Evolutionary conservation across 495 filamentous ascomycete genomes (phyloP), one percentile per base, ranked within the genome.

Genomic region (Beverwykella pulmonaria): DNA sequence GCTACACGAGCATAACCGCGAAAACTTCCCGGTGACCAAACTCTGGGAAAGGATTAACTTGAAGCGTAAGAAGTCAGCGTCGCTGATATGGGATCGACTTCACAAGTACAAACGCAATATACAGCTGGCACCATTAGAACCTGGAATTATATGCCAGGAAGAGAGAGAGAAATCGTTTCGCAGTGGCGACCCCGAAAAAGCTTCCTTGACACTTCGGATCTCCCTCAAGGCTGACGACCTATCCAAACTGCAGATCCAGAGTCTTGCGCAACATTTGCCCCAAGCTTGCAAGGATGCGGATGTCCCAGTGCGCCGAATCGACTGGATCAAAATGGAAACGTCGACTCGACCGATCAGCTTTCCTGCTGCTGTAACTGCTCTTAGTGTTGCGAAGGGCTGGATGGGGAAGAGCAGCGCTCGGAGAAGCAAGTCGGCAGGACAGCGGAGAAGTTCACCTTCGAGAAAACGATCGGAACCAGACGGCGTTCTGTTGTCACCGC

Each of bases 251-350:
- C 67, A 69, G 22, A 61, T 69, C 14, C 53, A 69, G 34, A 48
- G 14, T 22, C 20, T 69, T 32, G 61, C 67, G 1, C 29, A 41
- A 14, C 48, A 59, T 2, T 49, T 69, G 15, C 30, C 49, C 7
- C 23, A 48, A 34, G 67, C 60, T 30, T 64, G 46, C 34, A 54
- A 44, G 10, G 49, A 65, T 47, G 44, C 67, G 8, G 30, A 54
- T 20, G 46, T 69, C 19, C 53, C 36, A n/a, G 55, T 69, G 14
- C 53, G 61, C 12, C 44, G 55, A 34, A 63, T 69, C 17, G 67
- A 69, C 29, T 69, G 67, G 67, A 34, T 69, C 25, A 65, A 65
- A 39, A 59, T 59, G 62, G 62, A 59, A 26, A 64, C 19, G 3
- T 19, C 27, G 25, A 54, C 8, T 8, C 52, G 27, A 54, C 25